A percentile compares a stretch with the other conserved stretches of the same genome.
These are phyloP conservation scores for Delphinella strobiligena DNA, from an alignment of 2,329 filamentous ascomycete species.

Conservation along the genomic window DNA sequence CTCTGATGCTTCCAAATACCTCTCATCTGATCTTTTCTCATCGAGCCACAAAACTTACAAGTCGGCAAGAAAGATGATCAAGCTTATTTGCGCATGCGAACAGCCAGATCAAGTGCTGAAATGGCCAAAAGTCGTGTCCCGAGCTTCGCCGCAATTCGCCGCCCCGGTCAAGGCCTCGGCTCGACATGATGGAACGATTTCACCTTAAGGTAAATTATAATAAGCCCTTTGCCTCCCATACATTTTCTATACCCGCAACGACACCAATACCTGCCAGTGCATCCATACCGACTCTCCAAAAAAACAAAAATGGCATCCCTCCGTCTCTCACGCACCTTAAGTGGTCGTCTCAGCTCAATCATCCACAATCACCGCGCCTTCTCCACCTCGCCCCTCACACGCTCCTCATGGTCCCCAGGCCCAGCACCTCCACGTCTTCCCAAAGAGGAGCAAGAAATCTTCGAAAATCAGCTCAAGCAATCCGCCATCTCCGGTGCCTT, in stretches of 20 bases:
- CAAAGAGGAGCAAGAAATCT: constrained; percentile 77
- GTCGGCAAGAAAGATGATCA: neutral
- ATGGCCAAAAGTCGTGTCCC: constrained; percentile 6
- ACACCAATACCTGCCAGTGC: no score
- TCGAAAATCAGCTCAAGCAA: constrained; percentile 70
- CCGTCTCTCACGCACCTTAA: constrained; percentile 6
- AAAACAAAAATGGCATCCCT: constrained; percentile 7
- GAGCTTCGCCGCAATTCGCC: constrained; percentile 1
- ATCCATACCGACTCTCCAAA: no score
- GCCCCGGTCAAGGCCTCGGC: neutral
- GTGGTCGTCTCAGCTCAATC: constrained; percentile 8
- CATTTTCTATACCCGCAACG: no score
- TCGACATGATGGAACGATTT: no score
- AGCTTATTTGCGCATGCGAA: neutral
- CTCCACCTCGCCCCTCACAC: constrained; percentile 33
- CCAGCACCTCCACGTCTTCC: constrained; percentile 79
- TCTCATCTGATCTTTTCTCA: neutral
- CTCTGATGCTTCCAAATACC: neutral
- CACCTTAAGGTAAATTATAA: no score
- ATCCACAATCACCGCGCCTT: constrained; percentile 16
- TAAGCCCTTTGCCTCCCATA: no score
- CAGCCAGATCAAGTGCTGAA: neutral
- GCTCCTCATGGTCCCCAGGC: constrained; percentile 24
- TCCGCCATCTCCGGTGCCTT: constrained; percentile 56
- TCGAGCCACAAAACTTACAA: no score